These are phyloP conservation scores for Globisporangium carolinianum DNA, from an alignment of 352 stramenopile species.

Conservation along the genomic window DNA sequence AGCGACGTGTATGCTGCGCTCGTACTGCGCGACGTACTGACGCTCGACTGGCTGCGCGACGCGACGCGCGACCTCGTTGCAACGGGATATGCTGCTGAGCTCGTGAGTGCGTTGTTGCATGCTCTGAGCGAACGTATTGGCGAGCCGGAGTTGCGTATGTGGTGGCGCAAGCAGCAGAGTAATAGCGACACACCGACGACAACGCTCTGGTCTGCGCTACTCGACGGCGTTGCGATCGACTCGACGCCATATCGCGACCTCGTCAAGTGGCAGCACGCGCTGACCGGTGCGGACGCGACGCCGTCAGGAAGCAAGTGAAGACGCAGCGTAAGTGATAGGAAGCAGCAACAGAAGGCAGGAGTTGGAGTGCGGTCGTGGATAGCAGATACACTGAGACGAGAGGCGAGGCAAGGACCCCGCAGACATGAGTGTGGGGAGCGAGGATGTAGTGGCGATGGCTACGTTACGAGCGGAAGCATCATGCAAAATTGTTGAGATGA, in stretches of 20 bases:
- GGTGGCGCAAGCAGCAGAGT: slow-evolving; percentile 40
- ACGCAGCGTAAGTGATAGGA: not conserved
- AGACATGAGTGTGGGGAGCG: no score
- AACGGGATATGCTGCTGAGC: slow-evolving; percentile 35
- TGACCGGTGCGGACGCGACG: not conserved
- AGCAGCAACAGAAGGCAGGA: not conserved
- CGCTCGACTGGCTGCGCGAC: slow-evolving; percentile 35
- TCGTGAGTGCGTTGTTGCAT: slow-evolving; percentile 38
- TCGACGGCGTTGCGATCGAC: slow-evolving; percentile 1
- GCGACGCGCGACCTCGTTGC: slow-evolving; percentile 16
- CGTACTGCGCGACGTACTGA: slow-evolving; percentile 43
- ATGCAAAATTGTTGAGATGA: no score
- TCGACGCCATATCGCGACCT: slow-evolving; percentile 4
- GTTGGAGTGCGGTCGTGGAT: no score
- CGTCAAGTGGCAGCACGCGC: slow-evolving; percentile 13
- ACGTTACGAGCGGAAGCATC: no score
- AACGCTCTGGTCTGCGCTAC: slow-evolving; percentile 16
- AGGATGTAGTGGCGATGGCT: no score
- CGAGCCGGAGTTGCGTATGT: slow-evolving; percentile 31
- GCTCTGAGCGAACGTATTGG: slow-evolving; percentile 23
- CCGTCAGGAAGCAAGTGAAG: slow-evolving; percentile 1
- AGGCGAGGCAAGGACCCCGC: no score
- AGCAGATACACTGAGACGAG: no score
- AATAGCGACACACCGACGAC: slow-evolving; percentile 1
- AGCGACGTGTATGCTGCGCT: slow-evolving; percentile 55